Conservation (phyloP, 2,329 filamentous ascomycete genomes). For the Cercospora sp. region DNA sequence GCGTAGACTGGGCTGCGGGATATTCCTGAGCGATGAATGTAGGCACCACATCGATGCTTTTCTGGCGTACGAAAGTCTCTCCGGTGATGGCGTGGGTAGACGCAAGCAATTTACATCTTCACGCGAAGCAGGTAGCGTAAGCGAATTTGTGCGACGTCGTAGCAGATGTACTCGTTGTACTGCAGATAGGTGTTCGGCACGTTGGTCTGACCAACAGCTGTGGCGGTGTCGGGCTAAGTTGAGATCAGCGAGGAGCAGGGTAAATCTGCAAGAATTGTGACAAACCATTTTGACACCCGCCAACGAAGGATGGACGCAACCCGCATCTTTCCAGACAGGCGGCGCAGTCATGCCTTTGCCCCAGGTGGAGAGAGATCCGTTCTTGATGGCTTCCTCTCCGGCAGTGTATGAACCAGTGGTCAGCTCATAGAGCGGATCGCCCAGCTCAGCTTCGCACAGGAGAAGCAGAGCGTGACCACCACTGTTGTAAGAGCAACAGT, state of each 20-base stretch:
- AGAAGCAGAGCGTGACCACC: slow-evolving; percentile 71
- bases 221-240: slow-evolving; percentile 29
- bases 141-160: slow-evolving; percentile 68
- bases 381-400: slow-evolving; percentile 60
- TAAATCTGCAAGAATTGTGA: slow-evolving; percentile 15
- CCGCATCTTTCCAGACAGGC: slow-evolving; percentile 72
- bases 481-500: slow-evolving; percentile 56
- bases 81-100: not conserved
- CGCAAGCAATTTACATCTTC: slow-evolving; percentile 37
- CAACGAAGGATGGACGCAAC: slow-evolving; percentile 62
- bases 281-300: slow-evolving; percentile 69
- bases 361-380: slow-evolving; percentile 66
- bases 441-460: slow-evolving; percentile 81
- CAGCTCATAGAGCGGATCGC: slow-evolving; percentile 70
- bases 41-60: not conserved
- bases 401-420: slow-evolving; percentile 61
- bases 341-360: slow-evolving; percentile 68
- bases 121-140: slow-evolving; percentile 69
- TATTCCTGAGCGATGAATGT: not conserved
- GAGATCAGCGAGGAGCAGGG: slow-evolving; percentile 4
- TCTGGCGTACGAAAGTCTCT: not conserved
- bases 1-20: not conserved
- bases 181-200: slow-evolving; percentile 49
- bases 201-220: slow-evolving; percentile 21
- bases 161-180: slow-evolving; percentile 76